A percentile compares a stretch with the other conserved stretches of the same genome.
phyloP scores from a whole-genome alignment of 2,329 filamentous ascomycete genomes.

The Exutisphaerella laricina region DNA sequence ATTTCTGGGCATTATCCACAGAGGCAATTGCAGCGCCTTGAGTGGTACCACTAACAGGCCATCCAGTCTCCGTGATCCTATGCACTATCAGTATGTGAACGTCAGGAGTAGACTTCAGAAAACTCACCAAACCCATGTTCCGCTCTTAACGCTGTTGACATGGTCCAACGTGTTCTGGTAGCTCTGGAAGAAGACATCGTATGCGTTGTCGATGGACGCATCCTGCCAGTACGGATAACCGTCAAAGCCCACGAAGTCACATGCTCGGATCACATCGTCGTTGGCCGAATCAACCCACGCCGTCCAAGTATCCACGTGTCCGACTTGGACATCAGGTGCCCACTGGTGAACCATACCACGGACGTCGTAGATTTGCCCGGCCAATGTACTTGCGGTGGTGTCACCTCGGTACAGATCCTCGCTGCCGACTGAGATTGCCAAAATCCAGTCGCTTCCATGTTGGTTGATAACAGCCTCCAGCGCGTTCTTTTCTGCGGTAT shows the following conservation, averaged over 20 bases:
- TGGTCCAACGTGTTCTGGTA: constrained; percentile 36
- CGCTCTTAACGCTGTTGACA: constrained; percentile 36
- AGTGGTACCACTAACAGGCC: constrained; percentile 52
- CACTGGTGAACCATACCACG: constrained; percentile 48
- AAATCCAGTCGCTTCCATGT: constrained; percentile 55
- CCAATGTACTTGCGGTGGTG: constrained; percentile 38
- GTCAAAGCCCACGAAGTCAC: constrained; percentile 61
- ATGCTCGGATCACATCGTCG: constrained; percentile 54
- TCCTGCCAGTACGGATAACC: constrained; percentile 63
- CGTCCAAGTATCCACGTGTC: constrained; percentile 58
- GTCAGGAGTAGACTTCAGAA: neutral
- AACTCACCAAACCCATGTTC: constrained; percentile 18
- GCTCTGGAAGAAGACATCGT: constrained; percentile 48
- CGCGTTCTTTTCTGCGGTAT: constrained; percentile 56
- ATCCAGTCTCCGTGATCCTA: constrained; percentile 53
- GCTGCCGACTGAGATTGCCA: constrained; percentile 60
- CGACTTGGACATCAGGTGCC: constrained; percentile 47
- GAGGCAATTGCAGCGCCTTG: constrained; percentile 53
- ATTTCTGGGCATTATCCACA: constrained; percentile 55
- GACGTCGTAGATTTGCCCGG: constrained; percentile 47
- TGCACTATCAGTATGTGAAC: constrained; percentile 5
- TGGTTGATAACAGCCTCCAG: constrained; percentile 52
- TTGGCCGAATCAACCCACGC: constrained; percentile 52
- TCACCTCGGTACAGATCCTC: constrained; percentile 61
- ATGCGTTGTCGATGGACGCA: constrained; percentile 52